These are phyloP conservation scores for Aspergillus saccharolyticus DNA, from an alignment of 495 filamentous ascomycete genomes.

Conservation along the genomic window DNA sequence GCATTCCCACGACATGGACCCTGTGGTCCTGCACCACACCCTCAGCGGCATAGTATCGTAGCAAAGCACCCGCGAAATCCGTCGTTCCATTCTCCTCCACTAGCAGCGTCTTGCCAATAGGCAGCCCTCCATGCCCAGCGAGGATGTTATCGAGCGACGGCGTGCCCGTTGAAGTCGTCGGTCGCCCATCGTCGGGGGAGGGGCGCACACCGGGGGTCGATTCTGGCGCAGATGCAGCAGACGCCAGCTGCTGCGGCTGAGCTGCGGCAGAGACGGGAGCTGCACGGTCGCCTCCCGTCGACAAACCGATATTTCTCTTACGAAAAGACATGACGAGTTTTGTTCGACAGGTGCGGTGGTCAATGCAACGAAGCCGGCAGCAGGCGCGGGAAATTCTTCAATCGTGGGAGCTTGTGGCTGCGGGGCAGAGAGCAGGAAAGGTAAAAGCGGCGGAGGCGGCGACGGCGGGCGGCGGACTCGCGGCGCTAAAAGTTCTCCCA, in stretches of 20 bases:
- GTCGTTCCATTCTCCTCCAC: constrained; percentile 93
- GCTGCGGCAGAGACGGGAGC: constrained; percentile 23
- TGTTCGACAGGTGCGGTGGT: constrained; percentile 1
- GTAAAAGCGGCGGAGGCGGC: constrained; percentile 24
- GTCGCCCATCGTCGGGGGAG: constrained; percentile 82
- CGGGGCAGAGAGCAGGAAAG: constrained; percentile 18
- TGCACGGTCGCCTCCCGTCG: constrained; percentile 33
- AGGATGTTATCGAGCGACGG: constrained; percentile 78
- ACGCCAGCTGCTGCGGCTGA: constrained; percentile 28
- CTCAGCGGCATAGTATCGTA: constrained; percentile 89
- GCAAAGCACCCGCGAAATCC: constrained; percentile 79
- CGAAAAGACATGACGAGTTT: constrained; percentile 98
- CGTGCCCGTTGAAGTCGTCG: constrained; percentile 87
- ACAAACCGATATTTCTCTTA: constrained; percentile 75
- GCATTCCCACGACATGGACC: constrained; percentile 76
- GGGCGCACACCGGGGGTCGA: constrained; percentile 68
- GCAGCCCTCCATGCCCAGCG: constrained; percentile 82
- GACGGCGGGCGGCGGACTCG: too few relatives aligned
- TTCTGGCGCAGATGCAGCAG: constrained; percentile 31
- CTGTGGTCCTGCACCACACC: constrained; percentile 87
- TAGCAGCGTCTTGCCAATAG: constrained; percentile 73
- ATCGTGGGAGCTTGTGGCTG: constrained; percentile 14
- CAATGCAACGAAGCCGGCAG: not conserved
- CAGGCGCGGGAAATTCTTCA: constrained; percentile 4
- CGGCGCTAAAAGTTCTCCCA: constrained; percentile 21